Percentiles rank a stretch among this genome's conserved stretches.
phyloP scores from a whole-genome alignment of 306 rosid species.

The Ziziphus jujuba region DNA sequence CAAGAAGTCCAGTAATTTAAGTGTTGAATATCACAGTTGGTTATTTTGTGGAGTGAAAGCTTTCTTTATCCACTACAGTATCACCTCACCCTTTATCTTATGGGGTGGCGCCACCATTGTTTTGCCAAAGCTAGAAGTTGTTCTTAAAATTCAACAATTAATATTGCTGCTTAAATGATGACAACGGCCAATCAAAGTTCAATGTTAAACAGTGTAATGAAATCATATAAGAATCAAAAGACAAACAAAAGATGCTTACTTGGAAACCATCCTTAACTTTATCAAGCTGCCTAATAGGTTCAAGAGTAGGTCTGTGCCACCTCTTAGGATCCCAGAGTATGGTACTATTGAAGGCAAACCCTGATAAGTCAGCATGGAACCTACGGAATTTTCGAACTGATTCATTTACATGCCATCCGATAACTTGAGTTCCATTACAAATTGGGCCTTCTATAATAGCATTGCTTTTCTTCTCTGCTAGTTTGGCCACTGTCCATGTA shows the following conservation, averaged over 20 bases:
- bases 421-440: constrained; percentile 77
- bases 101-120: not conserved
- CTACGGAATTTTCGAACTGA: constrained; percentile 43
- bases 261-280: constrained; percentile 50
- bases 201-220: constrained; percentile 1
- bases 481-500: constrained; percentile 74
- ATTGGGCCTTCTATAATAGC: constrained; percentile 65
- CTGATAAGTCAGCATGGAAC: constrained; percentile 72
- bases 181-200: not conserved
- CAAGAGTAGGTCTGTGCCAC: constrained; percentile 70
- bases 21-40: not conserved
- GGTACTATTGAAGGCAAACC: constrained; percentile 93
- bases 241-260: constrained; percentile 44
- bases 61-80: too few relatives aligned
- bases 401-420: constrained; percentile 78
- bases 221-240: constrained; percentile 2
- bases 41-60: not conserved
- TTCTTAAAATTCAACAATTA: not conserved
- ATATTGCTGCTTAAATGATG: constrained; percentile 10
- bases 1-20: not conserved
- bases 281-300: constrained; percentile 75
- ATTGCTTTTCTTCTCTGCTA: constrained; percentile 32
- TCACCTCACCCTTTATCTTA: too few relatives aligned
- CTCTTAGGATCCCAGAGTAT: constrained; percentile 83
- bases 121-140: not conserved